Evolutionary conservation across 2,329 filamentous ascomycete genomes (phyloP).

Genomic region (Phialophora expanda): DNA sequence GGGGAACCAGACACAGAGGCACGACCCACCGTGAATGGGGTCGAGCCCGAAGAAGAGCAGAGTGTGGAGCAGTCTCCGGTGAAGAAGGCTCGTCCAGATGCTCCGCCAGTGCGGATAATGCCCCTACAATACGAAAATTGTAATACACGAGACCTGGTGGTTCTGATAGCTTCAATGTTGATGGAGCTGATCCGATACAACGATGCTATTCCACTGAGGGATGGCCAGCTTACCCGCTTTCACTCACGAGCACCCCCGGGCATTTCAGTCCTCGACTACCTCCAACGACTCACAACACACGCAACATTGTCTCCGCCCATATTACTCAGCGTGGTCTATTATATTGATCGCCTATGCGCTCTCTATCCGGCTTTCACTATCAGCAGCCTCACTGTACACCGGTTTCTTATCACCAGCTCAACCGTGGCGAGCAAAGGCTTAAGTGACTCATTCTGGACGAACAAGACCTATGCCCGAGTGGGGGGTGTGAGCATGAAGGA

Average conservation of each 20-base stretch:
- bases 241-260: constrained; percentile 89
- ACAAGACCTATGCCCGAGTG: constrained; percentile 91
- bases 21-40: background rate
- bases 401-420: constrained; percentile 93
- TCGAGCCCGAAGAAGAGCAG: constrained; percentile 10
- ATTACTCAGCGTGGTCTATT: constrained; percentile 98
- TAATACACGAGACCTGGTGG: constrained; percentile 81
- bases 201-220: constrained; percentile 81
- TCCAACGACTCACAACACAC: constrained; percentile 89
- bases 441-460: constrained; percentile 98
- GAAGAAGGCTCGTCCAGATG: constrained; percentile 55
- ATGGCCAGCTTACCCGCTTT: constrained; percentile 87
- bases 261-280: constrained; percentile 92
- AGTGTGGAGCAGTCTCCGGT: constrained; percentile 25
- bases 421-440: constrained; percentile 96
- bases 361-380: constrained; percentile 95
- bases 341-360: constrained; percentile 92
- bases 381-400: constrained; percentile 93
- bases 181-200: constrained; percentile 93
- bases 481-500: constrained; percentile 91
- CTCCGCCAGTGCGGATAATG: constrained; percentile 58
- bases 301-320: constrained; percentile 92
- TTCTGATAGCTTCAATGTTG: constrained; percentile 92
- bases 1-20: constrained; percentile 19
- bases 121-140: constrained; percentile 79